These are phyloP conservation scores for Yamadazyma sp. DNA, from an alignment of 805 yeast species.

Conservation along the genomic window DNA sequence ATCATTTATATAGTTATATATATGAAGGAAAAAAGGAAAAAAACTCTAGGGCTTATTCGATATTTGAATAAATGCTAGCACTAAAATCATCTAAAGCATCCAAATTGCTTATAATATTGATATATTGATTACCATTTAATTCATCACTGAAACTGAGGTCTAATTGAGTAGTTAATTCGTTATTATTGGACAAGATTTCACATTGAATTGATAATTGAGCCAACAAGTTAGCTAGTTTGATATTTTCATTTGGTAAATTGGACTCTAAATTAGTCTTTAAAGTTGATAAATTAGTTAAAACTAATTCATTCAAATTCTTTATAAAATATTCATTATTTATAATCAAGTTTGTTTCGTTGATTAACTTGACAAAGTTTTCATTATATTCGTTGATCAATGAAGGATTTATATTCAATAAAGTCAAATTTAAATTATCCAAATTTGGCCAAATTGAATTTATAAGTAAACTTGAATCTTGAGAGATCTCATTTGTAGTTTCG, in stretches of 20 bases:
- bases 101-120: slow-evolving; percentile 33
- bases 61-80: slow-evolving; percentile 87
- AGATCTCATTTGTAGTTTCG: slow-evolving; percentile 21
- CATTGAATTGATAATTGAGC: slow-evolving; percentile 70
- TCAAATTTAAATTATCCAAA: slow-evolving; percentile 38
- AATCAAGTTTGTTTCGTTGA: slow-evolving; percentile 45
- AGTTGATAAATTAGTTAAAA: slow-evolving; percentile 32
- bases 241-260: slow-evolving; percentile 13
- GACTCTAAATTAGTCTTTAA: slow-evolving; percentile 31
- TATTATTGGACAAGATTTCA: slow-evolving; percentile 41
- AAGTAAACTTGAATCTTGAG: slow-evolving; percentile 14
- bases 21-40: too few relatives aligned
- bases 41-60: slow-evolving; percentile 41
- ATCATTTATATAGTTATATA: too few relatives aligned
- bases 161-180: too few relatives aligned
- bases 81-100: slow-evolving; percentile 81
- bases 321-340: slow-evolving; percentile 31
- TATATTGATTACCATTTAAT: slow-evolving; percentile 34
- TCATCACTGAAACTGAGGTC: slow-evolving; percentile 11
- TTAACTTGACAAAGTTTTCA: slow-evolving; percentile 36
- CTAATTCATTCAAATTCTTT: slow-evolving; percentile 30
- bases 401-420: slow-evolving; percentile 49
- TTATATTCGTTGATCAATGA: slow-evolving; percentile 34
- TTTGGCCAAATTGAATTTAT: slow-evolving; percentile 35
- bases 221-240: slow-evolving; percentile 62